Percentiles rank a stretch among this genome's conserved stretches.
Evolutionary conservation across 2,329 filamentous ascomycete genomes (phyloP).

Genomic region (Exophiala spinifera): DNA sequence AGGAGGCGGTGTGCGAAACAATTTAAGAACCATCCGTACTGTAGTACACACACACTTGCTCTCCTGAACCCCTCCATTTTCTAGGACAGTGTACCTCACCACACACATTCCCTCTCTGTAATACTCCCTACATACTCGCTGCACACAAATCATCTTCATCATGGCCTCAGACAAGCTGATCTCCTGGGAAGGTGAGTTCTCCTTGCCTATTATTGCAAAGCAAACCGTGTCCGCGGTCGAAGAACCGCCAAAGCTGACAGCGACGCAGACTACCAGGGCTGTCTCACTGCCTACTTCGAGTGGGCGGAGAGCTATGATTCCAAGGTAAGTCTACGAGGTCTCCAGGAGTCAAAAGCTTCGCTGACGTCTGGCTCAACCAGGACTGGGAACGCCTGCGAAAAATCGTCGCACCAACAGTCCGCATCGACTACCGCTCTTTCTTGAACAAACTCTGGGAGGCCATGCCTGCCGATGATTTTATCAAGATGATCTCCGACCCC

Average conservation of each 20-base stretch:
- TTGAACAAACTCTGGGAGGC: slow-evolving; percentile 59
- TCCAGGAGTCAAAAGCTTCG: neutral
- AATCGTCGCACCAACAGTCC: slow-evolving; percentile 48
- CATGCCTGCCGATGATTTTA: slow-evolving; percentile 61
- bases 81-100: neutral
- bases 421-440: slow-evolving; percentile 70
- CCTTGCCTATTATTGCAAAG: neutral
- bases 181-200: slow-evolving; percentile 25
- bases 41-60: neutral
- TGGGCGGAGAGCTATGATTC: slow-evolving; percentile 47
- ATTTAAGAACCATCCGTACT: too few relatives aligned
- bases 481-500: slow-evolving; percentile 57
- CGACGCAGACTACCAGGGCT: slow-evolving; percentile 27
- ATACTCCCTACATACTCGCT: neutral
- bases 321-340: slow-evolving; percentile 34
- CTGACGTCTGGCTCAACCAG: slow-evolving; percentile 21
- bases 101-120: slow-evolving; percentile 1
- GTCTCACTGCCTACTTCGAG: slow-evolving; percentile 36
- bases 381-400: slow-evolving; percentile 41
- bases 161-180: slow-evolving; percentile 25
- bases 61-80: neutral
- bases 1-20: slow-evolving; percentile 12
- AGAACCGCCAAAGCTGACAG: neutral
- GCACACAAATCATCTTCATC: slow-evolving; percentile 2
- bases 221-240: neutral